Conservation (phyloP, 163 green algal species). For the Botryococcus braunii region DNA sequence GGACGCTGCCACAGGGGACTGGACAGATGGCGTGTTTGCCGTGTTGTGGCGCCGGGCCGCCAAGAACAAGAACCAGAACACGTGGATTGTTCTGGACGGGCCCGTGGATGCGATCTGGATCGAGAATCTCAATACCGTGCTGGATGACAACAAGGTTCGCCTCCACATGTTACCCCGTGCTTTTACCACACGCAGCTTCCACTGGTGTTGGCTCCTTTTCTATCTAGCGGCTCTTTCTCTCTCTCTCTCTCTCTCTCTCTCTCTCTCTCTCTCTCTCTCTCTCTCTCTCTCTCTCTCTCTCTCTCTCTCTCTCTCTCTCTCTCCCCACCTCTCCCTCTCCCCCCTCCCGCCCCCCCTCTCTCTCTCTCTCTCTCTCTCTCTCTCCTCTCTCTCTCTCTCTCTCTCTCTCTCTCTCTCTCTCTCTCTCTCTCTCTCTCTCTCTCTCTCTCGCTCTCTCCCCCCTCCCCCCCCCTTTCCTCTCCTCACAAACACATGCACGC, state of each 20-base stretch:
- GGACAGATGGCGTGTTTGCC: conserved; percentile 86
- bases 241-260: conserved; percentile 4
- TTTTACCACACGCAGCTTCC: neutral
- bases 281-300: conserved; percentile 4
- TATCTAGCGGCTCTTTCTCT: conserved; percentile 3
- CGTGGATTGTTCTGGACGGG: conserved; percentile 93
- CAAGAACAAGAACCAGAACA: conserved; percentile 86
- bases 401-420: no score
- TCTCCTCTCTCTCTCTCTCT: no score
- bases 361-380: no score
- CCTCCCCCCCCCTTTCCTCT: no score
- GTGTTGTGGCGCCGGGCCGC: conserved; percentile 84
- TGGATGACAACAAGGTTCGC: conserved; percentile 72
- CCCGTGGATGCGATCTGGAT: conserved; percentile 97
- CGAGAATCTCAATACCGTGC: conserved; percentile 93
- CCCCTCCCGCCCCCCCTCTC: no score
- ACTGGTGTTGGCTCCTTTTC: no score
- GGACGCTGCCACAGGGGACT: conserved; percentile 80
- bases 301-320: no score
- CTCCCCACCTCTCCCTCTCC: no score
- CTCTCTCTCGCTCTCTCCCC: no score
- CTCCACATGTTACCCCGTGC: neutral
- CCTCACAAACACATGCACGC: no score
- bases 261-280: conserved; percentile 4
- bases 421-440: no score